Evolutionary conservation across 192 early-diverging fungal genomes (phyloP), one percentile per base, ranked within the genome.

Genomic region (Bifiguratus adelaidae): DNA sequence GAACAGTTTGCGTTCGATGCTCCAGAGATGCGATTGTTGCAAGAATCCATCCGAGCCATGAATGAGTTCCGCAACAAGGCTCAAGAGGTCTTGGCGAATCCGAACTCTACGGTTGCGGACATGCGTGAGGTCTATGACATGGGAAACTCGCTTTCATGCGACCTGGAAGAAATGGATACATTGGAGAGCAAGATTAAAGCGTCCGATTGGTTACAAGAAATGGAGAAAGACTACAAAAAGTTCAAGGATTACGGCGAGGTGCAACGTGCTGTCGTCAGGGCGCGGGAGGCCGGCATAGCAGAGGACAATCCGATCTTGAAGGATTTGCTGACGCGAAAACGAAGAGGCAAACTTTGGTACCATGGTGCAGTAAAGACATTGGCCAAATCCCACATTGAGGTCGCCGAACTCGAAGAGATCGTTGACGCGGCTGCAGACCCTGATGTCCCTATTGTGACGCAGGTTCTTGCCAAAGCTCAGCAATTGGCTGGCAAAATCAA

Each of bases 171-270:
- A 25, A 53, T 80, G 15, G 55, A 80, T 22, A 50, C 44, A 38
- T 29, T 76, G 36, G 69, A 81, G 20, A 52, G 55, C 4, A 49
- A 51, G 29, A 69, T 86, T 1, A 56, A 56, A 16, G 53, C 61
- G 2, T 53, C 76, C 13, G 70, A 74, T 1, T 63, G 61, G 61
- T 34, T 53, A 1, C 50, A 58, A n/a, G 43, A 45, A 25, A 54
- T 50, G 2, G 29, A 51, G 15, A 50, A 44, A 2, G 48, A 55
- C 22, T 49, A 52, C 5, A 44, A 33, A 2, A 32, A 54, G 27
- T 37, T 56, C 16, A 50, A 56, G 8, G 55, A 56, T 30, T 63
- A 40, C 24, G 24, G 55, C 1, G n/a, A 54, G 19, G 56, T 68
- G 2, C 53, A 55, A 21, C 43, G 34, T 37, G 36, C 63, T 7